These are phyloP conservation scores for Teratosphaeriaceae sp. DNA, from an alignment of 2,329 filamentous ascomycete species.

Conservation along the genomic window DNA sequence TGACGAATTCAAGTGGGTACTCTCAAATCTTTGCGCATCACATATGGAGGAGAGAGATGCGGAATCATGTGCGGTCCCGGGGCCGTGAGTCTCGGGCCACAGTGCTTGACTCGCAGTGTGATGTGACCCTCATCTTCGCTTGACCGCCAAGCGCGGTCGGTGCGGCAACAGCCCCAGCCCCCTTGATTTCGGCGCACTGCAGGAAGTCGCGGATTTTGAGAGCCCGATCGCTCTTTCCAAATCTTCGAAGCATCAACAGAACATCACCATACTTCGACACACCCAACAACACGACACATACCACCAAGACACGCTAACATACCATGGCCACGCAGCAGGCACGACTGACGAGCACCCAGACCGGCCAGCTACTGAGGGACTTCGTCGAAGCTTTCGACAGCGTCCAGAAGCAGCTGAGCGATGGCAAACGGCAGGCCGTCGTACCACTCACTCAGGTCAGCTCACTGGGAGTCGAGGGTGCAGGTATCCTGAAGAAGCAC, in stretches of 20 bases:
- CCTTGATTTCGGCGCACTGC: background rate
- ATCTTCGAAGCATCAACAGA: background rate
- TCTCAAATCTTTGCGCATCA: background rate
- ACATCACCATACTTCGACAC: background rate
- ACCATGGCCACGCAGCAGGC: conserved; percentile 2
- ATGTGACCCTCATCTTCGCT: background rate
- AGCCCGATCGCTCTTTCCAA: background rate
- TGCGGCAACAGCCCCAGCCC: background rate
- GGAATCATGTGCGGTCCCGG: background rate
- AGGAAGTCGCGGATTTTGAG: background rate
- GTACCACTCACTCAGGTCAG: conserved; percentile 4
- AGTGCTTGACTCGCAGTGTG: too few species aligned
- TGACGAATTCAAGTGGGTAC: background rate
- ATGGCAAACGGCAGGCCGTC: conserved; percentile 3
- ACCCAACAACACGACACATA: background rate
- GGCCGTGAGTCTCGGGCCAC: too few species aligned
- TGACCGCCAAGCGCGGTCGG: background rate
- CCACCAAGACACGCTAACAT: background rate
- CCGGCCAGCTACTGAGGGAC: conserved; percentile 1
- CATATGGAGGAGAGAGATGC: background rate
- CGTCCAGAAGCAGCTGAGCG: conserved; percentile 5
- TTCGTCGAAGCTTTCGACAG: conserved; percentile 7
- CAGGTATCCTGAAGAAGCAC: conserved; percentile 6
- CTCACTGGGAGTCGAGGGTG: conserved; percentile 5
- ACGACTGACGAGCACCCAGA: background rate